Conservation (phyloP, 108 stramenopile species). For the Discostella stelligeroides region DNA sequence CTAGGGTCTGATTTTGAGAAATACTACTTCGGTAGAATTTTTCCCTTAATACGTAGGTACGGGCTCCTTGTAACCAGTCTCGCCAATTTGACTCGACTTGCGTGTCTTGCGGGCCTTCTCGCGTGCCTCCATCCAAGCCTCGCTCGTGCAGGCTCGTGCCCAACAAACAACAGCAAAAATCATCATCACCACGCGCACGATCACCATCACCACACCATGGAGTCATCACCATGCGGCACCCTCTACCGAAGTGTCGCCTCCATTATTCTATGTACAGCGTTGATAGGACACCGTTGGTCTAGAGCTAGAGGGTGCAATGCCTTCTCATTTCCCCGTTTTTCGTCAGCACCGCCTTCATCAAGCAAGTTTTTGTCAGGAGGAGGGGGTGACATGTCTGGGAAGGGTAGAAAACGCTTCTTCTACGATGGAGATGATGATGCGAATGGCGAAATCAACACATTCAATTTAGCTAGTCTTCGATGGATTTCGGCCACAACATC, state of each 20-base stretch:
- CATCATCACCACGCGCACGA: too few relatives aligned
- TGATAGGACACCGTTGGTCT: background rate
- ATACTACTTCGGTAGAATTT: too few relatives aligned
- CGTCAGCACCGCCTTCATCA: background rate
- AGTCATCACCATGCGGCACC: too few relatives aligned
- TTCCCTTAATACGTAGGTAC: too few relatives aligned
- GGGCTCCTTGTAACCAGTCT: too few relatives aligned
- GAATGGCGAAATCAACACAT: background rate
- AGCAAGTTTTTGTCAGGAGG: background rate
- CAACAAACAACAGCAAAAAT: too few relatives aligned
- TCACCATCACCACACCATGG: too few relatives aligned
- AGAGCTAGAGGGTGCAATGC: slow-evolving; percentile 6
- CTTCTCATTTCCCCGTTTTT: slow-evolving; percentile 7
- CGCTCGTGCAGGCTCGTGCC: too few relatives aligned
- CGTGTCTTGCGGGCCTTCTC: too few relatives aligned
- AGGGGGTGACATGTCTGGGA: slow-evolving; percentile 7
- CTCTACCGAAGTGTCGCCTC: background rate
- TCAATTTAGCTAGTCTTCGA: slow-evolving; percentile 8
- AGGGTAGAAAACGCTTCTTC: background rate
- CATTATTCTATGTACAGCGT: background rate
- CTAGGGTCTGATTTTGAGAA: too few relatives aligned
- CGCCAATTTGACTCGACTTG: too few relatives aligned
- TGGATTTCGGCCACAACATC: slow-evolving; percentile 1
- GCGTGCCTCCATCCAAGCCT: too few relatives aligned
- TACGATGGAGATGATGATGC: slow-evolving; percentile 15